phyloP scores from a whole-genome alignment of 177 flowering plant species.

The Tripterygium wilfordii region DNA sequence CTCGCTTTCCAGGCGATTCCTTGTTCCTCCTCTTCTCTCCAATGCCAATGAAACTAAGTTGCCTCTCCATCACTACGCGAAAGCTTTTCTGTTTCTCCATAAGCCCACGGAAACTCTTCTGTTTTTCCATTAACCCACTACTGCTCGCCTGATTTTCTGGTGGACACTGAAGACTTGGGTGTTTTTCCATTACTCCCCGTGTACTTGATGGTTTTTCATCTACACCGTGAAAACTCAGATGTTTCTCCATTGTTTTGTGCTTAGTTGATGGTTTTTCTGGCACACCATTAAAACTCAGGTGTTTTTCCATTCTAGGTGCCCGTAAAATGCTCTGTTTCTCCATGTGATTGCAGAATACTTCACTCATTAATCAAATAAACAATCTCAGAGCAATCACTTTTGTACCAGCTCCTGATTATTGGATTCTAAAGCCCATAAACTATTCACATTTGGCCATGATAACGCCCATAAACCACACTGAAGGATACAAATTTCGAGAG shows the following conservation, averaged over 20 bases:
- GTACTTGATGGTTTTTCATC: slow-evolving; percentile 10
- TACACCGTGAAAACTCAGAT: slow-evolving; percentile 9
- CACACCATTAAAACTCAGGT: slow-evolving; percentile 5
- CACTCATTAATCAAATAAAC: too few relatives aligned
- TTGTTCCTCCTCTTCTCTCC: slow-evolving; percentile 74
- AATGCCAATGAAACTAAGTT: slow-evolving; percentile 56
- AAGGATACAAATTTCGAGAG: too few relatives aligned
- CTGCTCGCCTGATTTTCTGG: slow-evolving; percentile 37
- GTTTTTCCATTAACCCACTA: slow-evolving; percentile 32
- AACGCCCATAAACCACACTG: too few relatives aligned
- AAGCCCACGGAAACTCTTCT: slow-evolving; percentile 31
- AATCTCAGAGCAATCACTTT: too few relatives aligned
- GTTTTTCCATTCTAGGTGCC: too few relatives aligned
- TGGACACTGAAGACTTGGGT: slow-evolving; percentile 19
- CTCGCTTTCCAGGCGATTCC: slow-evolving; percentile 76
- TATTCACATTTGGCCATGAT: too few relatives aligned
- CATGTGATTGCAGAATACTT: too few relatives aligned
- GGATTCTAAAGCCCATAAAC: too few relatives aligned
- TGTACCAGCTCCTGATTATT: too few relatives aligned
- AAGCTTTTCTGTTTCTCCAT: slow-evolving; percentile 50
- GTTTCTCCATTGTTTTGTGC: slow-evolving; percentile 31
- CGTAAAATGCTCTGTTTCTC: too few relatives aligned
- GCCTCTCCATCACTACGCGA: slow-evolving; percentile 65
- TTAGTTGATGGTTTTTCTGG: too few relatives aligned
- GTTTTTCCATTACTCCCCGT: slow-evolving; percentile 28